Evolutionary conservation across 2,329 filamentous ascomycete species (phyloP).

Genomic region (Anthostomella pinea): DNA sequence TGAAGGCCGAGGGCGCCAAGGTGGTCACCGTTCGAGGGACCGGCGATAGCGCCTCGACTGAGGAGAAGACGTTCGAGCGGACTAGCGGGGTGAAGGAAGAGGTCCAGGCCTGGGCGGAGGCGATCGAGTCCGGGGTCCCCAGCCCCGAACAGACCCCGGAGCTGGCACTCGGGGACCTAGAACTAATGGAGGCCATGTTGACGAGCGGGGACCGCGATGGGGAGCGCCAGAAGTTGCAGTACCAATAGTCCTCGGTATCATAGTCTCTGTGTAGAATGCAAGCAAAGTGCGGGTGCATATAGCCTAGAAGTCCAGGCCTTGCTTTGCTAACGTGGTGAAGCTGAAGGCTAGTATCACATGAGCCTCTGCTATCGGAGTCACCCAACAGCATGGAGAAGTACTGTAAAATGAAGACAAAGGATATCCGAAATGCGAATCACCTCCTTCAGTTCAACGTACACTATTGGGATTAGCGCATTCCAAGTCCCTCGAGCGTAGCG

Average conservation of each 20-base stretch:
- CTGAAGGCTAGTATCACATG: too few species aligned
- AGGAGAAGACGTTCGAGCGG: conserved; percentile 46
- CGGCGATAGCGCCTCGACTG: conserved; percentile 35
- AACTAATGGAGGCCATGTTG: conserved; percentile 54
- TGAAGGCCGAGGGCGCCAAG: conserved; percentile 45
- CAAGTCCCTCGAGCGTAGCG: too few species aligned
- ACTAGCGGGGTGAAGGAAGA: conserved; percentile 56
- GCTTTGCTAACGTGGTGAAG: too few species aligned
- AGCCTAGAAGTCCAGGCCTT: too few species aligned
- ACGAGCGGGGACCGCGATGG: conserved; percentile 45
- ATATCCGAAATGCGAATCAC: too few species aligned
- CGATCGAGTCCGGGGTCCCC: conserved; percentile 43
- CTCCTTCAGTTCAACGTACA: too few species aligned
- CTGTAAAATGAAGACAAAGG: too few species aligned
- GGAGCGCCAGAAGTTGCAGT: conserved; percentile 37
- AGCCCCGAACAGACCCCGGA: conserved; percentile 53
- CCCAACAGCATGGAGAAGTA: too few species aligned
- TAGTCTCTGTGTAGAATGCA: too few species aligned
- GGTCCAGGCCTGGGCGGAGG: conserved; percentile 58
- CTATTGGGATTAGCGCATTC: too few species aligned
- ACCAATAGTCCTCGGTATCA: conserved; percentile 30
- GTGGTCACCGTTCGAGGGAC: conserved; percentile 39
- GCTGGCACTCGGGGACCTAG: conserved; percentile 59
- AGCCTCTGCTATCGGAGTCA: too few species aligned
- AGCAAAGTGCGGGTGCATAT: too few species aligned